Conservation (phyloP, 2,329 filamentous ascomycete species). For the Orbilia ellipsospora region DNA sequence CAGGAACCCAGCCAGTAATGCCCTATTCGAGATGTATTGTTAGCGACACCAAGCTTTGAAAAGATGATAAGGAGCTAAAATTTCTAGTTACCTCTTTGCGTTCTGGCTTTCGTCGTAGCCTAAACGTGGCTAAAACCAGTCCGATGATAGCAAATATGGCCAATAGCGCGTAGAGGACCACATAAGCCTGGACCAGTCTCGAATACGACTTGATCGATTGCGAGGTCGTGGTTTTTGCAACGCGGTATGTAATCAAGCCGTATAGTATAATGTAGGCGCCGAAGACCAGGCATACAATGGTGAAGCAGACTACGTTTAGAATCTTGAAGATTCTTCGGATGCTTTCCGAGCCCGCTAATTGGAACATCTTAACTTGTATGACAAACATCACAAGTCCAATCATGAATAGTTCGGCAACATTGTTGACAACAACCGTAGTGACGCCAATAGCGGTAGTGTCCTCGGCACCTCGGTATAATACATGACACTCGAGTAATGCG, state of each 20-base stretch:
- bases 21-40: slow-evolving; percentile 23
- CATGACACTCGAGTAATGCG: slow-evolving; percentile 21
- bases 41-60: not conserved
- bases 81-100: slow-evolving; percentile 21
- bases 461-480: slow-evolving; percentile 6
- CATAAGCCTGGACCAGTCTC: slow-evolving; percentile 22
- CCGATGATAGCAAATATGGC: slow-evolving; percentile 27
- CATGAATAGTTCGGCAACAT: slow-evolving; percentile 31
- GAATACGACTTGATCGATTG: not conserved
- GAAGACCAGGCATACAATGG: slow-evolving; percentile 20
- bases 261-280: slow-evolving; percentile 22
- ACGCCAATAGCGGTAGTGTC: slow-evolving; percentile 29
- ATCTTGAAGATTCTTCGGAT: slow-evolving; percentile 19
- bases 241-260: slow-evolving; percentile 18
- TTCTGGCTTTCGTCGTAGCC: slow-evolving; percentile 25
- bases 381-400: slow-evolving; percentile 39
- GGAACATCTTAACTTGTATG: slow-evolving; percentile 11
- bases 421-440: slow-evolving; percentile 15
- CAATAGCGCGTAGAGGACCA: slow-evolving; percentile 13
- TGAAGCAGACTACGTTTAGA: slow-evolving; percentile 16
- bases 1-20: slow-evolving; percentile 30
- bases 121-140: slow-evolving; percentile 25
- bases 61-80: not conserved
- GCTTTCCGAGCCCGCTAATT: slow-evolving; percentile 24
- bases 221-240: not conserved